These are phyloP conservation scores for Hymenoscyphus infarciens DNA, from an alignment of 2,329 filamentous ascomycete species.

Conservation along the genomic window DNA sequence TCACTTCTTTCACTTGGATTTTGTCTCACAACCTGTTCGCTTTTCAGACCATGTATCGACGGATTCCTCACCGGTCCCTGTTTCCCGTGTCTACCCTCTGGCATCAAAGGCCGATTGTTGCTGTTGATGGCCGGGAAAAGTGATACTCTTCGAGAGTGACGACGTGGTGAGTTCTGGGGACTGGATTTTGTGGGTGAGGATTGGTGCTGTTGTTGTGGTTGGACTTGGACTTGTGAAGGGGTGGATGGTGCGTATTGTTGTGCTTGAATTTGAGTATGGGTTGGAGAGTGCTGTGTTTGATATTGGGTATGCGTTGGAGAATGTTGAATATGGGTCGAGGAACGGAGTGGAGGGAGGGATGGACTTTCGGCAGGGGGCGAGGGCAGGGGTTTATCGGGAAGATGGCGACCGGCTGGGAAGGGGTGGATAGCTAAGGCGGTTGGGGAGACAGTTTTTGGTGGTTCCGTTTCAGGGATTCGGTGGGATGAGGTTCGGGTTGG, in stretches of 20 bases:
- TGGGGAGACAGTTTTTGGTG: conserved; percentile 2
- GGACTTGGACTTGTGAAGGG: background rate
- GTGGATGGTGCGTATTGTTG: background rate
- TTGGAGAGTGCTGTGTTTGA: background rate
- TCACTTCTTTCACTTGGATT: background rate
- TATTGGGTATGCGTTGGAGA: background rate
- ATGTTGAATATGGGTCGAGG: background rate
- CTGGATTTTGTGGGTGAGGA: background rate
- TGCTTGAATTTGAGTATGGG: background rate
- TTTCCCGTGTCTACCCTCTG: background rate
- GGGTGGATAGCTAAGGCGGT: background rate
- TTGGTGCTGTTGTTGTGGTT: background rate
- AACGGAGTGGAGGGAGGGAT: background rate
- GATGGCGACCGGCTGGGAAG: background rate
- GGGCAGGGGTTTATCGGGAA: conserved; percentile 8
- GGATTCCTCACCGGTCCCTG: background rate
- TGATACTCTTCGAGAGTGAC: background rate
- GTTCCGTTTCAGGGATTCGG: background rate
- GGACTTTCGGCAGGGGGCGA: background rate
- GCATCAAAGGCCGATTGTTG: background rate
- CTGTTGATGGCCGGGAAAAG: background rate
- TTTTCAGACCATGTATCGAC: background rate
- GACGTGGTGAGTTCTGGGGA: background rate
- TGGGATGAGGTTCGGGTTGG: background rate
- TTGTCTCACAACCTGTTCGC: background rate